phyloP scores from a whole-genome alignment of 225 moss, liverwort and hornwort genomes.

The Thuidium tamariscinum region DNA sequence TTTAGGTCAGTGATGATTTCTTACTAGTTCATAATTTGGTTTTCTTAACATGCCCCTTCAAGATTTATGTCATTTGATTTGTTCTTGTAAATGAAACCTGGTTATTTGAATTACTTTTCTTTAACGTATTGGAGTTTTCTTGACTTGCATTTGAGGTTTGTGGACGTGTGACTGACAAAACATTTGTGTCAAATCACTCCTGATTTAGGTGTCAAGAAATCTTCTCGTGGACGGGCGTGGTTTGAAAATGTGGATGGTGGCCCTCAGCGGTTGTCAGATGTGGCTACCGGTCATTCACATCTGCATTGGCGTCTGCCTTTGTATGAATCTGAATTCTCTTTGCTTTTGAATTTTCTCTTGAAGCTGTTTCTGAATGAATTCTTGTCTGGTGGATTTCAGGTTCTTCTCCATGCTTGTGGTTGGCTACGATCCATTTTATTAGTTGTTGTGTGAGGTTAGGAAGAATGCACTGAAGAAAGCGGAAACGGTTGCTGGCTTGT shows the following conservation, averaged over 20 bases:
- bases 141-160: background rate
- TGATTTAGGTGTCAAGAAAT: constrained; percentile 8
- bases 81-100: background rate
- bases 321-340: constrained; percentile 28
- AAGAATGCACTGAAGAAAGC: background rate
- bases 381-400: background rate
- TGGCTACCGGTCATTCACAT: constrained; percentile 58
- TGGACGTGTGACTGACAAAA: background rate
- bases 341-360: background rate
- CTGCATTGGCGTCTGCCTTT: constrained; percentile 75
- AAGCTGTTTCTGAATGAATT: background rate
- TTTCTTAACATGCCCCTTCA: background rate
- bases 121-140: background rate
- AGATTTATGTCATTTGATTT: background rate
- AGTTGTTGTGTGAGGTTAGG: background rate
- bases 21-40: background rate
- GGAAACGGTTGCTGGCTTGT: background rate
- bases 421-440: background rate
- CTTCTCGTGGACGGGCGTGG: constrained; percentile 56
- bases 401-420: background rate
- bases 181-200: background rate
- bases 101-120: background rate
- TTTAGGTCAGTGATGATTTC: background rate
- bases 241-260: constrained; percentile 39
- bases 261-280: constrained; percentile 79